Percentiles rank a stretch among this genome's conserved stretches.
Evolutionary conservation across 331 rosid species (phyloP).

Genomic region (Spiraea crenata): DNA sequence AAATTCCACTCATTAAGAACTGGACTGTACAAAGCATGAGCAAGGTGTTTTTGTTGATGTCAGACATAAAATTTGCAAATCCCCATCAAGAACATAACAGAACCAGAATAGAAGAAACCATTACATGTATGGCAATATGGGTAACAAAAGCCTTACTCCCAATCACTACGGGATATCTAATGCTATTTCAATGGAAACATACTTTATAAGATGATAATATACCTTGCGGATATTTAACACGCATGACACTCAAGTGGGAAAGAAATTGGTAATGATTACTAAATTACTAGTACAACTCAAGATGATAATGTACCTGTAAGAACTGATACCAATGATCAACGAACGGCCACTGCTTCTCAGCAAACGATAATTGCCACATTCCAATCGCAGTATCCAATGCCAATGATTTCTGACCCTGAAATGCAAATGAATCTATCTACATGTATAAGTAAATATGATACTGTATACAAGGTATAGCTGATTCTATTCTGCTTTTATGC

Average conservation of each 20-base stretch:
- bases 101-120: not conserved
- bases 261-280: too few relatives aligned
- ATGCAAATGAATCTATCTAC: conserved; percentile 8
- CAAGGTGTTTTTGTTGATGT: too few relatives aligned
- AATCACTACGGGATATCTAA: not conserved
- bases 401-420: conserved; percentile 92
- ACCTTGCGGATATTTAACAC: not conserved
- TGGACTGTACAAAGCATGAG: too few relatives aligned
- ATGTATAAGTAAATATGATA: not conserved
- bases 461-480: too few relatives aligned
- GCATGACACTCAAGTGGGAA: not conserved
- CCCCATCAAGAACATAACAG: not conserved
- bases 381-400: conserved; percentile 98
- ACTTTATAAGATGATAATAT: too few relatives aligned
- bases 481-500: too few relatives aligned
- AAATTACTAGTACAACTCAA: too few relatives aligned
- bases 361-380: conserved; percentile 97
- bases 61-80: not conserved
- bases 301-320: conserved; percentile 55
- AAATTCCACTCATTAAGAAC: too few relatives aligned
- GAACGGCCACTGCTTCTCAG: conserved; percentile 88
- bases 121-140: not conserved
- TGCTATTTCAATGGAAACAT: not conserved
- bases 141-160: too few relatives aligned
- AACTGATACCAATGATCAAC: conserved; percentile 29